Evolutionary conservation across 768 basidiomycete species (phyloP).

Genomic region (Fibroporia radiculosa): DNA sequence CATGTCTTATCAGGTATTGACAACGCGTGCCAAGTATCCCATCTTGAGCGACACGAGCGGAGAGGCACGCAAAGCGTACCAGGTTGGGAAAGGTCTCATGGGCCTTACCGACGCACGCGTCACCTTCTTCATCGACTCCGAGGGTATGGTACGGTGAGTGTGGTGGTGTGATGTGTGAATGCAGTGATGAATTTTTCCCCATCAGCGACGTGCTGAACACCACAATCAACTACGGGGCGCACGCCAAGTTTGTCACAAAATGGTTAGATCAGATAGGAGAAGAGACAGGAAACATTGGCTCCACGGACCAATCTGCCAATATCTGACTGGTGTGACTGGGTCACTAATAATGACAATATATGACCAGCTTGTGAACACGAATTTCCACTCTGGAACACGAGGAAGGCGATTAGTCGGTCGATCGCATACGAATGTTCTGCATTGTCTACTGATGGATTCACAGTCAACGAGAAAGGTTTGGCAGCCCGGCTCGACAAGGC

Average conservation of each 20-base stretch:
- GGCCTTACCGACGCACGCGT: slow-evolving; percentile 59
- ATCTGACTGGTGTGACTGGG: too few species aligned
- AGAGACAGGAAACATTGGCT: too few species aligned
- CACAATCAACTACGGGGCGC: slow-evolving; percentile 55
- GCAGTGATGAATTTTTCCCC: not conserved
- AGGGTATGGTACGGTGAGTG: slow-evolving; percentile 57
- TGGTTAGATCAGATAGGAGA: slow-evolving; percentile 49
- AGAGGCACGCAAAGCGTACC: slow-evolving; percentile 53
- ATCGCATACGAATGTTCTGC: too few species aligned
- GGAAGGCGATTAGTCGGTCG: too few species aligned
- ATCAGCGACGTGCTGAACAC: slow-evolving; percentile 51
- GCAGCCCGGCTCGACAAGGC: too few species aligned
- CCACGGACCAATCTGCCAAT: too few species aligned
- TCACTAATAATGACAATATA: too few species aligned
- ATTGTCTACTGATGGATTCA: too few species aligned
- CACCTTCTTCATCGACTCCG: slow-evolving; percentile 70
- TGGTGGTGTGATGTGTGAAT: not conserved
- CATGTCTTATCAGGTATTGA: slow-evolving; percentile 4
- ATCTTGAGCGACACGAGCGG: slow-evolving; percentile 67
- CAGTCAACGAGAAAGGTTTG: too few species aligned
- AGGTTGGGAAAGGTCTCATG: slow-evolving; percentile 58
- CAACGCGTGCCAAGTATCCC: slow-evolving; percentile 46
- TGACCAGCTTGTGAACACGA: too few species aligned
- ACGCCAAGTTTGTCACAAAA: slow-evolving; percentile 64
- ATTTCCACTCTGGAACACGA: too few species aligned